Conservation (phyloP, 108 stramenopile genomes). For the Skeletonema grethae region DNA sequence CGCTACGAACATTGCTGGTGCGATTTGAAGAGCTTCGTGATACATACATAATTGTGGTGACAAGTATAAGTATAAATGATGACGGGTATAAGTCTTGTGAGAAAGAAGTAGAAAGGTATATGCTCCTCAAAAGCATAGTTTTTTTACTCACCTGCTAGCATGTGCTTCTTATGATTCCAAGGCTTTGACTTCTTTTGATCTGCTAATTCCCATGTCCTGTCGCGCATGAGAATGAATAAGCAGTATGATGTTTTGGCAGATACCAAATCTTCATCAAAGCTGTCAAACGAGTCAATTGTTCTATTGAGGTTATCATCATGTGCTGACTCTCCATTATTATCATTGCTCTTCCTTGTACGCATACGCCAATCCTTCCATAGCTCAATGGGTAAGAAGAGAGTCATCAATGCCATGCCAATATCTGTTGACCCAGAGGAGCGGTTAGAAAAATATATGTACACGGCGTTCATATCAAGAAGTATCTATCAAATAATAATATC, state of each 20-base stretch:
- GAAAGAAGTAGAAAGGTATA: no score
- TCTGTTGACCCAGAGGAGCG: background rate
- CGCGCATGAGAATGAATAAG: background rate
- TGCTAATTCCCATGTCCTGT: background rate
- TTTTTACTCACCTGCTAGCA: constrained; percentile 18
- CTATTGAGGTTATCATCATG: background rate
- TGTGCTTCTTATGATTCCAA: constrained; percentile 37
- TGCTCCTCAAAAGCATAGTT: no score
- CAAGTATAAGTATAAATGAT: background rate
- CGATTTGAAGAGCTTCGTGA: constrained; percentile 13
- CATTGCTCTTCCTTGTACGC: background rate
- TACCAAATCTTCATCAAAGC: constrained; percentile 10
- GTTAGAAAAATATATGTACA: no score
- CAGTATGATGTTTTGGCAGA: background rate
- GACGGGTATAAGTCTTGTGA: no score
- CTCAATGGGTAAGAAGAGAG: constrained; percentile 10
- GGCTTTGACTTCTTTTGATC: background rate
- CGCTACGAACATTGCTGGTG: constrained; percentile 36
- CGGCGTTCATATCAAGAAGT: no score
- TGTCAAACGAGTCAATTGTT: constrained; percentile 11
- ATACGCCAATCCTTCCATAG: background rate
- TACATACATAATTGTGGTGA: background rate
- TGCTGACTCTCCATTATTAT: background rate
- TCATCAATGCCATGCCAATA: constrained; percentile 26
- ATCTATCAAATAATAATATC: no score